Percentiles rank a stretch among this genome's conserved stretches.
phyloP scores from a whole-genome alignment of 2,329 filamentous ascomycete species.

The Exophiala bonariae region DNA sequence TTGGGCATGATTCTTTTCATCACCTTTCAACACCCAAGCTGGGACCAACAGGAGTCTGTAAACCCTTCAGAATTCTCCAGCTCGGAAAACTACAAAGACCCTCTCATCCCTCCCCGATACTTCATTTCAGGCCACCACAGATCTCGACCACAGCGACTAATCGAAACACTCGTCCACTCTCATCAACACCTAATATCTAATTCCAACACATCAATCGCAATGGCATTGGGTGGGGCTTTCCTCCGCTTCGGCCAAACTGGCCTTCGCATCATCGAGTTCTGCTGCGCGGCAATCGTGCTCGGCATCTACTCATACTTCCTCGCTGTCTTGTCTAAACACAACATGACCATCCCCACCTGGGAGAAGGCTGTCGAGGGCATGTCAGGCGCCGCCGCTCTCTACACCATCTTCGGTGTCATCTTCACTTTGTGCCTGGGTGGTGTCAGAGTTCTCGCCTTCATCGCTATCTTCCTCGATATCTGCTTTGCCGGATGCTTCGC shows the following conservation, averaged over 20 bases:
- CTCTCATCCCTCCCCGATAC: not conserved
- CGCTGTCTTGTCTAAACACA: constrained; percentile 66
- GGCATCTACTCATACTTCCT: constrained; percentile 85
- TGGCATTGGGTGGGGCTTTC: constrained; percentile 61
- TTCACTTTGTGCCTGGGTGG: constrained; percentile 80
- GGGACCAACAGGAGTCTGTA: not conserved
- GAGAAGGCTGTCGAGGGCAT: constrained; percentile 76
- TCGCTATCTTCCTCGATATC: constrained; percentile 75
- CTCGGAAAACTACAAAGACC: constrained; percentile 1
- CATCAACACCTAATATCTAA: not conserved
- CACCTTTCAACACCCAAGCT: constrained; percentile 3
- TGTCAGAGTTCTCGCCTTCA: constrained; percentile 67
- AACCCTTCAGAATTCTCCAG: not conserved
- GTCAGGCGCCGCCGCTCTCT: constrained; percentile 71
- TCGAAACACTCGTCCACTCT: not conserved
- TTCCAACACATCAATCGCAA: constrained; percentile 36
- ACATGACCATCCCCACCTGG: constrained; percentile 62
- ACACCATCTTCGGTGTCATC: constrained; percentile 70
- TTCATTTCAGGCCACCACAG: not conserved
- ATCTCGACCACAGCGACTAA: not conserved
- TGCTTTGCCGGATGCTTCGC: constrained; percentile 76
- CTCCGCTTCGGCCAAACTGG: constrained; percentile 71
- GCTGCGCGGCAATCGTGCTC: constrained; percentile 71
- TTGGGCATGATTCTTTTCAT: constrained; percentile 1
- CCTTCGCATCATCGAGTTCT: constrained; percentile 72